Evolutionary conservation across 495 filamentous ascomycete genomes (phyloP).

Genomic region (Penicillium alfredii): DNA sequence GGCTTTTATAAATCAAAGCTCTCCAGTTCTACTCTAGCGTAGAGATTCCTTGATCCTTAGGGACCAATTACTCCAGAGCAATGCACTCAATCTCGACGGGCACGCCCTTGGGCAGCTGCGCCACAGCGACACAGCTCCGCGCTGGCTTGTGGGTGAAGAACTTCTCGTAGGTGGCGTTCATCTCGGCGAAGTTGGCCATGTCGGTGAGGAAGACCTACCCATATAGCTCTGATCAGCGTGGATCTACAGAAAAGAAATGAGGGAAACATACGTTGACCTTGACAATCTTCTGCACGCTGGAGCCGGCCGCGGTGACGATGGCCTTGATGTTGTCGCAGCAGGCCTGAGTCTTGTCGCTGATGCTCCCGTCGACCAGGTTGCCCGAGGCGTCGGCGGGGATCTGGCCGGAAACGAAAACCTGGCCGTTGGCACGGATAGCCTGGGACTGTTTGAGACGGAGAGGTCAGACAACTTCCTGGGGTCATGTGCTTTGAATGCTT

Average conservation of each 20-base stretch:
- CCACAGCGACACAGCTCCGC: conserved; percentile 86
- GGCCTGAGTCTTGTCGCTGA: conserved; percentile 66
- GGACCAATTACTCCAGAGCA: conserved; percentile 47
- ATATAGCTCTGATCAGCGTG: background rate
- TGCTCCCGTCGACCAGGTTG: conserved; percentile 67
- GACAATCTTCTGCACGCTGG: conserved; percentile 65
- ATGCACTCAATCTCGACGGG: conserved; percentile 89
- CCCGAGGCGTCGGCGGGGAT: conserved; percentile 75
- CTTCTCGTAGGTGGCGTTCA: conserved; percentile 86
- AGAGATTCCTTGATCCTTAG: background rate
- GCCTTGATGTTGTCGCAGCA: conserved; percentile 76
- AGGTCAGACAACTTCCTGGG: no score
- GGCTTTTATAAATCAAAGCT: background rate
- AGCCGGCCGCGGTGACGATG: conserved; percentile 71
- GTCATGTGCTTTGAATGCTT: conserved; percentile 4
- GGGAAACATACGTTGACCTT: conserved; percentile 57
- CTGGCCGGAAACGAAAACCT: conserved; percentile 90
- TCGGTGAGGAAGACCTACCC: conserved; percentile 74
- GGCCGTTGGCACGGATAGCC: conserved; percentile 73
- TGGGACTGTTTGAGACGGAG: no score
- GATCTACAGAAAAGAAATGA: no score
- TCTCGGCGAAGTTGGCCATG: conserved; percentile 77
- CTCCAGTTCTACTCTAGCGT: background rate
- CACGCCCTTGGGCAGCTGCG: conserved; percentile 83
- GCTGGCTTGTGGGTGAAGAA: conserved; percentile 86